Evolutionary conservation across 208 protist genomes (phyloP).

Genomic region (Acanthamoeba pearcei): DNA sequence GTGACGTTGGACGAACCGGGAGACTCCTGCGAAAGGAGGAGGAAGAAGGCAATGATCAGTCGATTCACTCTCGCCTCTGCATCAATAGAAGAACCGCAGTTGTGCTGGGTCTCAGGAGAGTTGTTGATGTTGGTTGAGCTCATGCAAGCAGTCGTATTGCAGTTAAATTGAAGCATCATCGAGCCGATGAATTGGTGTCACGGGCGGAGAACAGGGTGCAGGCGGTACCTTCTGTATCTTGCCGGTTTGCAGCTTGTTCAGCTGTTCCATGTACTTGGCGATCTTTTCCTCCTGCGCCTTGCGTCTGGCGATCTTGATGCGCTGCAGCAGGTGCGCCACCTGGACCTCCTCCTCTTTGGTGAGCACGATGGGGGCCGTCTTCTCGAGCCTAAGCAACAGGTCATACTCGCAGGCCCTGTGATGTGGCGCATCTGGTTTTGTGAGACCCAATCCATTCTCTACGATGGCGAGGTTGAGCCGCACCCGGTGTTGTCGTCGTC

Average conservation of each 20-base stretch:
- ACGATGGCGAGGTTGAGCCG: not conserved
- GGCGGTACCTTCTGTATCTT: constrained; percentile 42
- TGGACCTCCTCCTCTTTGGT: constrained; percentile 81
- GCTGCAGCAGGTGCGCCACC: constrained; percentile 75
- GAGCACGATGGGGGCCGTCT: constrained; percentile 68
- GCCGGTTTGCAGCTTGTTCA: constrained; percentile 62
- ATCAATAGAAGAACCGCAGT: not conserved
- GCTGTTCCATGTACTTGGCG: constrained; percentile 65
- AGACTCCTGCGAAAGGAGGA: not conserved
- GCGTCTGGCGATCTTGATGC: constrained; percentile 80
- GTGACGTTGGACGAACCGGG: constrained; percentile 59
- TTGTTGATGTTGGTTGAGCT: not conserved
- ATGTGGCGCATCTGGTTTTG: not conserved
- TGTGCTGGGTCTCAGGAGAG: not conserved
- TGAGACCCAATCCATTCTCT: not conserved
- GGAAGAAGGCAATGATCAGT: not conserved
- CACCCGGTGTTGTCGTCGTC: constrained; percentile 31
- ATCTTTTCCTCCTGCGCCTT: constrained; percentile 82
- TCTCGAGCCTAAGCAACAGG: constrained; percentile 76
- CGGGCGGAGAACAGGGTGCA: not conserved
- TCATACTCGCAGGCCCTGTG: constrained; percentile 79
- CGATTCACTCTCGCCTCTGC: not conserved
- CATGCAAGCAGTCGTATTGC: not conserved
- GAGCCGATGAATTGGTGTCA: not conserved
- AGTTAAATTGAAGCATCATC: not conserved